Evolutionary conservation across 768 basidiomycete genomes (phyloP).

Genomic region (Pisolithus microcarpus): DNA sequence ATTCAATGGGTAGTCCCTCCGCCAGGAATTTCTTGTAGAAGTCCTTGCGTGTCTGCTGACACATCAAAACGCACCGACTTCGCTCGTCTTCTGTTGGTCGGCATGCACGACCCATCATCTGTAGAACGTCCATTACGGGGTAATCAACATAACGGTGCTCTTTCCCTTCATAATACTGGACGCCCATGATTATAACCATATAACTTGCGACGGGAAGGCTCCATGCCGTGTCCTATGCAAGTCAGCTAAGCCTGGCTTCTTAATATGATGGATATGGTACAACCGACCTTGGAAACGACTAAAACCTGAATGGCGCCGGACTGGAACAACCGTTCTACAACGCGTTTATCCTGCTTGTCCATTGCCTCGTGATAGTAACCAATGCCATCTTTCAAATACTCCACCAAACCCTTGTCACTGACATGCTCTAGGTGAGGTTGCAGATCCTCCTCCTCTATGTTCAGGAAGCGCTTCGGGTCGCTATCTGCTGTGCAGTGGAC

Average conservation of each 20-base stretch:
- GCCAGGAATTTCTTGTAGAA: slow-evolving; percentile 98
- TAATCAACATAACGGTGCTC: slow-evolving; percentile 98
- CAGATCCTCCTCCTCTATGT: slow-evolving; percentile 75
- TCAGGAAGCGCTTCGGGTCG: slow-evolving; percentile 78
- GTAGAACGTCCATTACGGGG: slow-evolving; percentile 95
- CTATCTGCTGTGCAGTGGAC: slow-evolving; percentile 86
- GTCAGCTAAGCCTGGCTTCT: not conserved
- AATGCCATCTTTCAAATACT: slow-evolving; percentile 82
- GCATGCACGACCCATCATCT: slow-evolving; percentile 99
- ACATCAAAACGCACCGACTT: slow-evolving; percentile 94
- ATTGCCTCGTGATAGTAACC: slow-evolving; percentile 96
- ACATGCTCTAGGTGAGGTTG: slow-evolving; percentile 86
- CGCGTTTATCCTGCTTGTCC: slow-evolving; percentile 84
- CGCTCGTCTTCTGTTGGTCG: slow-evolving; percentile 82
- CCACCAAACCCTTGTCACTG: slow-evolving; percentile 64
- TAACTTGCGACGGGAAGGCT: slow-evolving; percentile 88
- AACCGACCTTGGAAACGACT: slow-evolving; percentile 80
- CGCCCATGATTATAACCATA: slow-evolving; percentile 99
- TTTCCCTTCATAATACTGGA: slow-evolving; percentile 92
- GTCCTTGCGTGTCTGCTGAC: slow-evolving; percentile 94
- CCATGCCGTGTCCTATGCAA: slow-evolving; percentile 85
- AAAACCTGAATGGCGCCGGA: slow-evolving; percentile 93
- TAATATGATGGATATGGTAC: not conserved
- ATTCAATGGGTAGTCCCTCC: slow-evolving; percentile 97
- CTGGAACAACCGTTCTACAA: slow-evolving; percentile 87